A percentile compares a stretch with the other conserved stretches of the same genome.
Evolutionary conservation across 805 yeast species (phyloP).

Genomic region (Pichia californica): DNA sequence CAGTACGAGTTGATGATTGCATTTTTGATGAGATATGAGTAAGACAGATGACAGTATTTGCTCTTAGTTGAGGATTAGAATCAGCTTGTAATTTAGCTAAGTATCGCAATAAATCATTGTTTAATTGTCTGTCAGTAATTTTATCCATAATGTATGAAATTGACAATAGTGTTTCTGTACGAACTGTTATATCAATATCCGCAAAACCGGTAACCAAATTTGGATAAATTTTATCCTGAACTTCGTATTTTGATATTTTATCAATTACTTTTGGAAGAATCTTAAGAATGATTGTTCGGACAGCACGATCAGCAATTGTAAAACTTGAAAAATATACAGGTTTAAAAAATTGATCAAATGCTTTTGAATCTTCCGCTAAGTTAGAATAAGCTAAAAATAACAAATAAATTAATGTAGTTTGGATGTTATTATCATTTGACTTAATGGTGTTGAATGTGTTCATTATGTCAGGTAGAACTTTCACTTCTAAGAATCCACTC

Average conservation of each 20-base stretch:
- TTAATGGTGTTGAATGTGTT: slow-evolving; percentile 32
- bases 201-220: slow-evolving; percentile 73
- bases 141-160: slow-evolving; percentile 50
- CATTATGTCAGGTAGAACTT: slow-evolving; percentile 66
- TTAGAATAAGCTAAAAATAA: slow-evolving; percentile 31
- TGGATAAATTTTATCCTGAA: slow-evolving; percentile 64
- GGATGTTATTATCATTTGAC: slow-evolving; percentile 19
- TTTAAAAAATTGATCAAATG: slow-evolving; percentile 38
- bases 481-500: slow-evolving; percentile 47
- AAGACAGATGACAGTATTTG: slow-evolving; percentile 66
- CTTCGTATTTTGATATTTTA: slow-evolving; percentile 48
- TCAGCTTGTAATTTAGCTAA: slow-evolving; percentile 81
- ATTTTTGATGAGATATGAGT: slow-evolving; percentile 58
- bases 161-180: slow-evolving; percentile 74
- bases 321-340: slow-evolving; percentile 64
- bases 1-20: slow-evolving; percentile 50
- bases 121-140: slow-evolving; percentile 71
- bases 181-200: slow-evolving; percentile 74
- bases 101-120: slow-evolving; percentile 74
- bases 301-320: slow-evolving; percentile 64
- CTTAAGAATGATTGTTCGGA: slow-evolving; percentile 65
- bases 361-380: slow-evolving; percentile 22
- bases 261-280: slow-evolving; percentile 50
- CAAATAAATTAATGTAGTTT: slow-evolving; percentile 32
- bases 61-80: slow-evolving; percentile 66